Base-by-base conservation (phyloP, 208 protist species). In the Lotmaria passim region DNA sequence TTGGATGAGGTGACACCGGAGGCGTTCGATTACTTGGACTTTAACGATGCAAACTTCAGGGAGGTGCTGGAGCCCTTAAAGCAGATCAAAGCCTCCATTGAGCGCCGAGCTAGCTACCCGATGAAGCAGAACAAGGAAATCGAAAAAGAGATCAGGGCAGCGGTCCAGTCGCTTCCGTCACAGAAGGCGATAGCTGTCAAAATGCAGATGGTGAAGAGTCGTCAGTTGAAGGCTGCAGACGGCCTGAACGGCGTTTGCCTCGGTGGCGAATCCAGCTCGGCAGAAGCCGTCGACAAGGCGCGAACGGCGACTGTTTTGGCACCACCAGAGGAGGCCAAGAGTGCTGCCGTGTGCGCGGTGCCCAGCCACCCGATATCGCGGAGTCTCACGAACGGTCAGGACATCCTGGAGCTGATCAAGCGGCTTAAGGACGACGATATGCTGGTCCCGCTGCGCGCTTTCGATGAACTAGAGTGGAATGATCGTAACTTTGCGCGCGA, bases 391-490 rank as follows among this genome's bases (percentile, higher is more conserved):
- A 66, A 66, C 60, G 60, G 60, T 15, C 65, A 86, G 63, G 34
- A 79, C 24, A 85, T 93, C 24, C 47, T 73, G 5, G 50, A 81
- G 28, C 70, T 86, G 4, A 79, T 86, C 8, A 72, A 75, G 23
- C 46, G 70, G 31, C 26, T 86, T 3, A 62, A 48, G 15, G 64
- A 84, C 17, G 68, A 73, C 0, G 60, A 73, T 10, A 34, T 48
- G 23, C 55, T 78, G 19, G 75, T 86, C 19, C 69, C 72, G 1
- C 70, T 86, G 2, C 61, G 73, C 51, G 78, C 78, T 0, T 83
- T 86, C 31, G 66, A 82, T 11, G 36, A 58, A 47, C 60, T 93
- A 7, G 75, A 87, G 44, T 90, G 78, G 79, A 82, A 79, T 67
- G 73, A 87, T 67, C 73, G 76, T 17, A 81, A 78, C 46, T 87